Conservation (phyloP, 2,329 filamentous ascomycete genomes). For the Tothia fuscella region DNA sequence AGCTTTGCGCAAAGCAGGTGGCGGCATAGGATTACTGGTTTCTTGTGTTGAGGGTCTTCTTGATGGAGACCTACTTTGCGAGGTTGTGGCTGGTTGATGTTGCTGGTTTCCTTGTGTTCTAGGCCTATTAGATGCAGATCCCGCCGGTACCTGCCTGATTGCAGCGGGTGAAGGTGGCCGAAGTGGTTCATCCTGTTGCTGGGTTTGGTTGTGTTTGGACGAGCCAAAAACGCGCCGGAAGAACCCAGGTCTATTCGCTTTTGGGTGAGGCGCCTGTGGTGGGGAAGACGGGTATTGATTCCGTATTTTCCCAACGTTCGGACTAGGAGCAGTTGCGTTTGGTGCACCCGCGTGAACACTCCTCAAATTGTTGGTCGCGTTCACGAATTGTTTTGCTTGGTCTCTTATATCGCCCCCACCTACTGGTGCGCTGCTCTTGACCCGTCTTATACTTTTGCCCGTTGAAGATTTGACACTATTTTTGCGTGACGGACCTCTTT, state of each 20-base stretch:
- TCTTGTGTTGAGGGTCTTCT: slow-evolving; percentile 7
- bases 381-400: slow-evolving; percentile 37
- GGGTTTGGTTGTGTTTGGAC: slow-evolving; percentile 40
- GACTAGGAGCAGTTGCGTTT: slow-evolving; percentile 41
- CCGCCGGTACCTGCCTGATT: slow-evolving; percentile 6
- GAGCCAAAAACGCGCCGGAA: slow-evolving; percentile 79
- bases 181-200: slow-evolving; percentile 11
- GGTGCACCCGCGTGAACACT: slow-evolving; percentile 27
- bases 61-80: slow-evolving; percentile 2
- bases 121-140: slow-evolving; percentile 13
- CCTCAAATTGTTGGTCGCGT: slow-evolving; percentile 29
- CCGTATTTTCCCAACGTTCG: slow-evolving; percentile 36
- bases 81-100: slow-evolving; percentile 3
- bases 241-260: slow-evolving; percentile 71
- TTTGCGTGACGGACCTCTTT: slow-evolving; percentile 27
- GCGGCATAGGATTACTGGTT: slow-evolving; percentile 12
- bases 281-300: slow-evolving; percentile 24
- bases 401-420: slow-evolving; percentile 29
- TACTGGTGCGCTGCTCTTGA: slow-evolving; percentile 28
- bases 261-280: slow-evolving; percentile 17
- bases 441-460: slow-evolving; percentile 30
- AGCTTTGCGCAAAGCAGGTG: slow-evolving; percentile 49
- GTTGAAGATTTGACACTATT: slow-evolving; percentile 47
- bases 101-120: slow-evolving; percentile 15
- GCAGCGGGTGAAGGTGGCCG: slow-evolving; percentile 5